Evolutionary conservation across 2,329 filamentous ascomycete species (phyloP).

Genomic region (Trichoderma pleuroti): DNA sequence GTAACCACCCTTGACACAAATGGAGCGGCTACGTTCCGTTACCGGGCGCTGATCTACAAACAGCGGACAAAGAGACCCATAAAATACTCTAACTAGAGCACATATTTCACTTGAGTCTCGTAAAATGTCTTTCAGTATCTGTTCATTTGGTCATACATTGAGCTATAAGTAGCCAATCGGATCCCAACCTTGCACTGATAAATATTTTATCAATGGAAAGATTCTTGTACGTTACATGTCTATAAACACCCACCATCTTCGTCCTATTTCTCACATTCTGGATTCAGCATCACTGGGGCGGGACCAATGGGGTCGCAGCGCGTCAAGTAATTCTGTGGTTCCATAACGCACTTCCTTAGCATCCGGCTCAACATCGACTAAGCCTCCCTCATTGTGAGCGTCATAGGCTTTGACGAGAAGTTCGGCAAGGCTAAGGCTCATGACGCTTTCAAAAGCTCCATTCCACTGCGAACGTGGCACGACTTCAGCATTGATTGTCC

Average conservation of each 20-base stretch:
- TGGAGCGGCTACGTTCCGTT: not conserved
- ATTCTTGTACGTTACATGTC: not conserved
- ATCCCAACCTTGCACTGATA: not conserved
- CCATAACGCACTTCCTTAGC: not conserved
- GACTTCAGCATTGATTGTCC: not conserved
- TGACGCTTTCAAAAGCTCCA: not conserved
- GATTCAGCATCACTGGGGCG: not conserved
- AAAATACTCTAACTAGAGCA: not conserved
- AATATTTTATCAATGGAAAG: not conserved
- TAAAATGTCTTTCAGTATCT: not conserved
- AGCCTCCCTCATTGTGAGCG: not conserved
- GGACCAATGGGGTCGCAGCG: not conserved
- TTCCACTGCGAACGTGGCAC: not conserved
- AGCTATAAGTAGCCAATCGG: not conserved
- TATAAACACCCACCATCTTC: not conserved
- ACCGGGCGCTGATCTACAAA: not conserved
- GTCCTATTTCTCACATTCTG: not conserved
- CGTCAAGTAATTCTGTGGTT: not conserved
- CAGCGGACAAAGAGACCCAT: not conserved
- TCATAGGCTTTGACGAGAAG: not conserved
- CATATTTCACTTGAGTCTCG: not conserved
- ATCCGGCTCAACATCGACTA: not conserved
- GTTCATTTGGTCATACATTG: not conserved
- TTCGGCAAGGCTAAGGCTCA: not conserved
- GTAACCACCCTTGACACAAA: not conserved